Base-by-base conservation (phyloP, 73 alveolate species). In the Blepharisma stoltei region DNA sequence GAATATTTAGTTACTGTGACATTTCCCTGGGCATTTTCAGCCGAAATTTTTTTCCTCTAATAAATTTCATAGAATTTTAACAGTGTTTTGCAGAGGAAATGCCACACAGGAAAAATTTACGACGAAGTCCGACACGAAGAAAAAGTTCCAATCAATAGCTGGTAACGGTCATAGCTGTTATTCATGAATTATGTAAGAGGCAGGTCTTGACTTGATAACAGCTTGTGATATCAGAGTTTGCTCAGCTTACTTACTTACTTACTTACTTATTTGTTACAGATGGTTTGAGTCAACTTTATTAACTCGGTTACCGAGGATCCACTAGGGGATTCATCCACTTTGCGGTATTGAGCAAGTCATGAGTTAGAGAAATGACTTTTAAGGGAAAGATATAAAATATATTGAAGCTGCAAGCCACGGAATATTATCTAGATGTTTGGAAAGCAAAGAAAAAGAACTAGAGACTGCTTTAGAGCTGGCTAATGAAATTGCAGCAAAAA, bases 171-270 rank as follows among this genome's bases (percentile, higher is more conserved):
- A 90, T 90, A 9, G 93, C 91, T 0, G 94, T 88, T 45, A 54
- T 90, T 44, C 65, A 79, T 52, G 97, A 95, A 3, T 82, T 49
- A 68, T 84, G 91, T 70, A 89, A 21, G 97, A 95, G 20, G 95
- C 87, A 52, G 97, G 95, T 0, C 54, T 89, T 67, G 95, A 91
- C 77, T 67, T 91, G 20, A 41, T 85, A n/a, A 54, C 93, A 21
- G 88, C 97, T 18, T 85, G 91, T 38, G 97, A 91, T 65, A 91
- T 91, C 9, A 67, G 97, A 78, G 55, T 71, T 54, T 89, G 94
- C 50, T 20, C 94, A 5, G 84, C 84, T 76, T 94, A 88, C 50
- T n/a, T n/a, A n/a, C n/a, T n/a, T n/a, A n/a, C n/a, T n/a, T n/a
- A n/a, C n/a, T n/a, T n/a, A n/a, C n/a, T n/a, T n/a, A n/a, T n/a